Evolutionary conservation across 2,329 filamentous ascomycete genomes (phyloP).

Genomic region (Lachnellula hyalina): DNA sequence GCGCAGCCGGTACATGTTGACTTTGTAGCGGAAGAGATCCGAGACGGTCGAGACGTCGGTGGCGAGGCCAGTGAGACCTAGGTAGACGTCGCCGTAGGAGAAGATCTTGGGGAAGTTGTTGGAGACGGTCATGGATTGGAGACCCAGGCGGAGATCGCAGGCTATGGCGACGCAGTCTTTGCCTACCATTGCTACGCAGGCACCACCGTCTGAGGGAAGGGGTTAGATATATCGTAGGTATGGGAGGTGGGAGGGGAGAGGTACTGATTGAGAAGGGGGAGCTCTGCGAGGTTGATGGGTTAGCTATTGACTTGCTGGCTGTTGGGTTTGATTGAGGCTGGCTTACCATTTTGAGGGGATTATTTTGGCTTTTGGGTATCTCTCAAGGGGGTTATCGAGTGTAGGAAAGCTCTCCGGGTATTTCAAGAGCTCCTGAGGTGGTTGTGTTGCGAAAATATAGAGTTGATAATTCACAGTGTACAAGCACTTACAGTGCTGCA

Average conservation of each 20-base stretch:
- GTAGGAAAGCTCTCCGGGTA: conserved; percentile 4
- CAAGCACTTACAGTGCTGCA: conserved; percentile 6
- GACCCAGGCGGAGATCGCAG: conserved; percentile 94
- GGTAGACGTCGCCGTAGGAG: conserved; percentile 91
- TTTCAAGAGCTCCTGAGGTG: conserved; percentile 14
- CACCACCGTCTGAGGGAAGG: conserved; percentile 64
- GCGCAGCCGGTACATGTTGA: conserved; percentile 98
- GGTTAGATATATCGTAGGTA: conserved; percentile 19
- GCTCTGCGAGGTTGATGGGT: conserved; percentile 48
- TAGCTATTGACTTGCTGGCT: conserved; percentile 27
- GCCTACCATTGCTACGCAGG: conserved; percentile 97
- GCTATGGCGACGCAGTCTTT: conserved; percentile 99
- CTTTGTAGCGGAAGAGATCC: conserved; percentile 98
- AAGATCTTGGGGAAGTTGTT: conserved; percentile 99
- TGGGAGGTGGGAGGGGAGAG: not conserved
- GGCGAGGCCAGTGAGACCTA: conserved; percentile 91
- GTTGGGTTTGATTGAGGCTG: not conserved
- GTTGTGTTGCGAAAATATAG: not conserved
- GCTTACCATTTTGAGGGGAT: conserved; percentile 27
- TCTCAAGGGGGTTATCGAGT: not conserved
- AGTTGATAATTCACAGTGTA: conserved; percentile 7
- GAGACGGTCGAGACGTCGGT: conserved; percentile 93
- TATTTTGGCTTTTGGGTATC: conserved; percentile 2
- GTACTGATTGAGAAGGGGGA: conserved; percentile 95
- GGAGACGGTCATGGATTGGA: conserved; percentile 93